These are phyloP conservation scores for Cytidiella melzeri DNA, from an alignment of 768 basidiomycete genomes.

Conservation along the genomic window DNA sequence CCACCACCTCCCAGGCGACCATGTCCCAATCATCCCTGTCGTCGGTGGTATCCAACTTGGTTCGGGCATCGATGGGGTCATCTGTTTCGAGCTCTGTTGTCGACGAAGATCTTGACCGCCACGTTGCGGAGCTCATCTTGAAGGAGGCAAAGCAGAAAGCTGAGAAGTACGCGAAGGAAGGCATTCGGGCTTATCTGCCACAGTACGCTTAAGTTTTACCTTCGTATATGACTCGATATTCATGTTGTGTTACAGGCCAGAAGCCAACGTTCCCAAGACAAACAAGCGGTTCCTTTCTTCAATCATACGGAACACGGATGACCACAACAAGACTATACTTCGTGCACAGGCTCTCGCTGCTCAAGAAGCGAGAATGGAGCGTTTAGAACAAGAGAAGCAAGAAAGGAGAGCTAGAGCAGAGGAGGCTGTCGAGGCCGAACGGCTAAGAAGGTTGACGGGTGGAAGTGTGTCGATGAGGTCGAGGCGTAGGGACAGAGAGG, in stretches of 20 bases:
- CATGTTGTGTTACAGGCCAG: slow-evolving; percentile 36
- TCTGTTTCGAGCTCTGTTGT: slow-evolving; percentile 51
- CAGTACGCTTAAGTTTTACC: slow-evolving; percentile 32
- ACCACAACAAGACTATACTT: slow-evolving; percentile 86
- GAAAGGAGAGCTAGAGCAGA: slow-evolving; percentile 64
- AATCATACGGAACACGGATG: slow-evolving; percentile 91
- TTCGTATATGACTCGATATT: neutral
- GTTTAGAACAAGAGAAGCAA: slow-evolving; percentile 57
- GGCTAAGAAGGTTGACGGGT: slow-evolving; percentile 35
- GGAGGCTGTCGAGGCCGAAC: slow-evolving; percentile 69
- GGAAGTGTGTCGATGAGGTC: slow-evolving; percentile 17
- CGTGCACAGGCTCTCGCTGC: slow-evolving; percentile 68
- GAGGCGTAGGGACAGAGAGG: slow-evolving; percentile 41
- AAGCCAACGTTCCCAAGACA: slow-evolving; percentile 68
- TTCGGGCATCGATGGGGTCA: slow-evolving; percentile 72
- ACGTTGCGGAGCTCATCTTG: slow-evolving; percentile 87
- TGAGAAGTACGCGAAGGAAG: slow-evolving; percentile 67
- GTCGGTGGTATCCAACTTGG: slow-evolving; percentile 76
- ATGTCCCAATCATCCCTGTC: slow-evolving; percentile 54
- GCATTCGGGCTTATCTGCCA: slow-evolving; percentile 73
- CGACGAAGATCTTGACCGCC: slow-evolving; percentile 85
- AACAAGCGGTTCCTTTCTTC: slow-evolving; percentile 80
- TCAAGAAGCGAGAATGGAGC: slow-evolving; percentile 62
- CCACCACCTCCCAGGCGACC: neutral
- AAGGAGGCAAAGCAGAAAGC: slow-evolving; percentile 90